These are phyloP conservation scores for Lactarius vividus DNA, from an alignment of 768 basidiomycete species.

Conservation along the genomic window DNA sequence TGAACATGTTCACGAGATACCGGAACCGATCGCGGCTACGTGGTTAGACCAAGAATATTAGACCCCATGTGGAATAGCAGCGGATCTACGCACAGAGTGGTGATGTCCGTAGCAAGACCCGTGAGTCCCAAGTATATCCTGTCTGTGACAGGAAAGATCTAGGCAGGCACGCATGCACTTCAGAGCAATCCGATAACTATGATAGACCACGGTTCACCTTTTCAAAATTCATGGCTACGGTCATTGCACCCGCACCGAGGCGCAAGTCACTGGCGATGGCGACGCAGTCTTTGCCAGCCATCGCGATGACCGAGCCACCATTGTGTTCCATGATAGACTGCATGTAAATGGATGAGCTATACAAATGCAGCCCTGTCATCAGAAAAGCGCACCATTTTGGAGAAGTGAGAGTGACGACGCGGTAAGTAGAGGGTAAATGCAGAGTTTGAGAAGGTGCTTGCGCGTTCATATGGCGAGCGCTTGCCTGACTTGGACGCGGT, in stretches of 20 bases:
- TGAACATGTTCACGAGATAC: constrained; percentile 97
- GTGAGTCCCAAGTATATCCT: constrained; percentile 88
- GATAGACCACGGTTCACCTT: constrained; percentile 55
- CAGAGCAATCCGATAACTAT: background rate
- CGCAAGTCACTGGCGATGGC: constrained; percentile 96
- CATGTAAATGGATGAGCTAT: background rate
- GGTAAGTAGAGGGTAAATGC: constrained; percentile 9
- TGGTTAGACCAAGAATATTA: background rate
- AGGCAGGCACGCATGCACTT: constrained; percentile 28
- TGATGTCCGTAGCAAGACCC: constrained; percentile 90
- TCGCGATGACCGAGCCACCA: constrained; percentile 98
- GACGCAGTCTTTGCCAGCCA: constrained; percentile 98
- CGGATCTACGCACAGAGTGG: constrained; percentile 65
- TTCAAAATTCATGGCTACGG: constrained; percentile 89
- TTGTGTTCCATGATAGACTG: constrained; percentile 92
- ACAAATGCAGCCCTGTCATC: background rate
- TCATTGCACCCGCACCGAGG: constrained; percentile 82
- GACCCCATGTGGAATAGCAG: too few species aligned
- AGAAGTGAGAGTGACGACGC: background rate
- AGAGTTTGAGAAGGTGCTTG: constrained; percentile 6
- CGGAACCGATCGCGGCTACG: constrained; percentile 84
- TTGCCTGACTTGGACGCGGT: constrained; percentile 8
- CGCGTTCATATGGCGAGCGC: constrained; percentile 9
- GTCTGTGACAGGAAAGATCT: constrained; percentile 96
- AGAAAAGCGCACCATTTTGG: constrained; percentile 21